phyloP scores from a whole-genome alignment of 2,329 filamentous ascomycete genomes.

The Fusarium circinatum region DNA sequence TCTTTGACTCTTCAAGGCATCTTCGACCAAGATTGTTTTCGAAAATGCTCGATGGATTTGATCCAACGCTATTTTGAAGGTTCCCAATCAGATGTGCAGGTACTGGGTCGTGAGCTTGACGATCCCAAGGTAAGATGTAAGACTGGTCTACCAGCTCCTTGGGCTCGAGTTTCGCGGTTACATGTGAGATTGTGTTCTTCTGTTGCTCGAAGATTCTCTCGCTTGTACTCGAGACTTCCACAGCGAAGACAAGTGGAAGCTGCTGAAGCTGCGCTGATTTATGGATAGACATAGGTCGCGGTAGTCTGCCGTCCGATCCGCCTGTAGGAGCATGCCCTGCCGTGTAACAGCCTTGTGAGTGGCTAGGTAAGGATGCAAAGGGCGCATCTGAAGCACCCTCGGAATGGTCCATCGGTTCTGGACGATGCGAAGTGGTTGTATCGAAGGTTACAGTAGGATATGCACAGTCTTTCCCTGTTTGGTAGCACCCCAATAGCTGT shows the following conservation, averaged over 20 bases:
- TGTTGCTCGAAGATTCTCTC: background rate
- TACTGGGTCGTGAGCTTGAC: background rate
- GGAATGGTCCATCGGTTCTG: background rate
- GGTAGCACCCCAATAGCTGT: background rate
- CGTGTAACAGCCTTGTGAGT: fast-evolving
- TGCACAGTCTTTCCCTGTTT: too few species aligned
- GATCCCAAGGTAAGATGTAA: background rate
- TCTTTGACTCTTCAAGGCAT: background rate
- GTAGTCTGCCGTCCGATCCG: background rate
- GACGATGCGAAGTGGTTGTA: background rate
- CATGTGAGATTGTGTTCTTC: background rate
- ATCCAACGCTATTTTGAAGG: background rate
- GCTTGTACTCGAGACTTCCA: background rate
- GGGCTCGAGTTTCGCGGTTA: background rate
- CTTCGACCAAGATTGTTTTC: background rate
- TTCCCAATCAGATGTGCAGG: background rate
- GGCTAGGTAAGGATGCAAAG: background rate
- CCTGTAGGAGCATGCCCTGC: too few species aligned
- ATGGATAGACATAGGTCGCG: background rate
- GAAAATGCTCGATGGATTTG: background rate
- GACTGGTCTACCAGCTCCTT: background rate
- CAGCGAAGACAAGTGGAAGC: background rate
- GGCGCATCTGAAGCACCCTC: background rate
- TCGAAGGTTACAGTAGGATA: fast-evolving
- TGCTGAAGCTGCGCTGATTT: background rate